Conservation (phyloP, 2,329 filamentous ascomycete genomes). For the Colletotrichum salicis region DNA sequence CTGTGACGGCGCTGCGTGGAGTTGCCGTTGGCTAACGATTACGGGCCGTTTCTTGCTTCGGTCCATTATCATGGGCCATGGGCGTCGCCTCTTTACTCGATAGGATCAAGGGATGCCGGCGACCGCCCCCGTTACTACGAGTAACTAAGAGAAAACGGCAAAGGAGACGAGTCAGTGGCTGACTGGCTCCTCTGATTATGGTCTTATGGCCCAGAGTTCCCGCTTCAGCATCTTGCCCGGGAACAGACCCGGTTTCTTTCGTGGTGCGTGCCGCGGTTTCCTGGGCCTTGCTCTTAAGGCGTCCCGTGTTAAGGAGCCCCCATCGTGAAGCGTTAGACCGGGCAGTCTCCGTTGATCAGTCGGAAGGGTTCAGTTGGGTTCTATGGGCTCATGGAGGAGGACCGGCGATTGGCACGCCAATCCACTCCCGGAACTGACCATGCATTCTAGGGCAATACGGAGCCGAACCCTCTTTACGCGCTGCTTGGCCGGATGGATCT, state of each 20-base stretch:
- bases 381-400: background rate
- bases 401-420: slow-evolving; percentile 22
- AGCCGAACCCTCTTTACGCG: slow-evolving; percentile 11
- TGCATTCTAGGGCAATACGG: slow-evolving; percentile 21
- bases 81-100: background rate
- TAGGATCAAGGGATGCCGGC: background rate
- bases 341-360: slow-evolving; percentile 30
- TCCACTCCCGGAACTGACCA: slow-evolving; percentile 3
- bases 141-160: slow-evolving; percentile 18
- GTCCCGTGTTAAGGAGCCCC: slow-evolving; percentile 15
- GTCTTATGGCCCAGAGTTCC: background rate
- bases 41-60: slow-evolving; percentile 30
- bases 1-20: slow-evolving; percentile 19
- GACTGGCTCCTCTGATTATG: background rate
- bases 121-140: slow-evolving; percentile 20
- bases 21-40: slow-evolving; percentile 33
- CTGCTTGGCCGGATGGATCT: slow-evolving; percentile 24
- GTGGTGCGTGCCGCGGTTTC: slow-evolving; percentile 10
- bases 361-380: slow-evolving; percentile 25
- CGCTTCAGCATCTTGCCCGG: background rate
- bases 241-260: slow-evolving; percentile 16
- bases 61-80: slow-evolving; percentile 12
- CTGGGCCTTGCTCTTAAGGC: background rate
- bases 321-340: slow-evolving; percentile 18
- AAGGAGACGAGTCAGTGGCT: slow-evolving; percentile 26